A percentile compares a stretch with the other conserved stretches of the same genome.
phyloP scores from a whole-genome alignment of 805 yeast species.

The Teunomyces tritomae region DNA sequence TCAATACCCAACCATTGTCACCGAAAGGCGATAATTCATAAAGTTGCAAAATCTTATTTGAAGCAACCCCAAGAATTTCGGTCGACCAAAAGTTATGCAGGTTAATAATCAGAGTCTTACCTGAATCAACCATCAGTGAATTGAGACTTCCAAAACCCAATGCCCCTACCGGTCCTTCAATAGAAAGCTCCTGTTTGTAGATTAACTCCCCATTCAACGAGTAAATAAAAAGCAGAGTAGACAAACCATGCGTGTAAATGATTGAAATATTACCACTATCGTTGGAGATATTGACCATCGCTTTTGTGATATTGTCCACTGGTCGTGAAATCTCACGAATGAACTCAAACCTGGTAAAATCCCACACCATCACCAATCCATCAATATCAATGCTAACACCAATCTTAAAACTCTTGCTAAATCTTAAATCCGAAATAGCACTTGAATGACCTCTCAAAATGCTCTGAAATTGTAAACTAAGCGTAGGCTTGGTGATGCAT shows the following conservation, averaged over 20 bases:
- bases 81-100: conserved; percentile 38
- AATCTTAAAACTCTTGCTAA: conserved; percentile 52
- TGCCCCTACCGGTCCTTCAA: conserved; percentile 18
- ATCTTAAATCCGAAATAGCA: conserved; percentile 44
- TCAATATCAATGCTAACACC: conserved; percentile 52
- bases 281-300: conserved; percentile 45
- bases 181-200: conserved; percentile 16
- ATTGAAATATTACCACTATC: conserved; percentile 54
- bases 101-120: conserved; percentile 16
- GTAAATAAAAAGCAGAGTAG: conserved; percentile 31
- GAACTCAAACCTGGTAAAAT: conserved; percentile 49
- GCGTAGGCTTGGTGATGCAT: conserved; percentile 26
- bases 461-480: conserved; percentile 39
- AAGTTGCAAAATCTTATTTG: conserved; percentile 16
- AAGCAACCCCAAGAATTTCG: conserved; percentile 32
- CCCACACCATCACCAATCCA: conserved; percentile 67
- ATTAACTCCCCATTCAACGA: conserved; percentile 56
- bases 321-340: conserved; percentile 37
- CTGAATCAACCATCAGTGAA: conserved; percentile 23
- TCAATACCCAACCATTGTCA: conserved; percentile 13
- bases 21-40: conserved; percentile 18
- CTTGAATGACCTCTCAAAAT: conserved; percentile 58
- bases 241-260: conserved; percentile 17
- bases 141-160: conserved; percentile 31
- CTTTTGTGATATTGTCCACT: conserved; percentile 13